Evolutionary conservation across 1,284 basidiomycete species (phyloP), one percentile per base, ranked within the genome.

Genomic region (Apiotrichum veenhuisii): DNA sequence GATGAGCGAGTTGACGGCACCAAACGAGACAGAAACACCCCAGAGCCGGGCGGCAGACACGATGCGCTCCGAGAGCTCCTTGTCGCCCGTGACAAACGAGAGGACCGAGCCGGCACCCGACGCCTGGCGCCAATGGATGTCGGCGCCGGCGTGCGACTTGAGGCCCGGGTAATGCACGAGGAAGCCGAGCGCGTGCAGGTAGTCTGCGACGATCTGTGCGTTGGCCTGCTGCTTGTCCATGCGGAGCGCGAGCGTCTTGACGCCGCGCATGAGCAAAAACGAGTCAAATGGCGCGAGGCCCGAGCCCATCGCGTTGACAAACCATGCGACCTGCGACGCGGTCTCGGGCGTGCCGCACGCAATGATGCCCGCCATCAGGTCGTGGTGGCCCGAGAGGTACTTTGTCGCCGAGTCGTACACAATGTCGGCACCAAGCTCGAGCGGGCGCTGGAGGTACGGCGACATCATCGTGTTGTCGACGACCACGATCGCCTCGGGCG

Each of bases 381-480:
- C 96, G 78, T 99, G 96, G 75, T 99, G 96, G 5, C 96, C 96
- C 52, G 88, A 91, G 50, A 99, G 83, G 76, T 98, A 99, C 78
- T 99, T 99, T 41, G 96, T 98, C 12, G 87, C 96, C 59, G 91
- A 95, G 77, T 99, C 96, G 73, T 98, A 98, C 18, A 97, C 94
- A 51, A 98, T 85, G 72, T 99, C 96, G 46, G 89, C 91, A 27
- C 96, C 96, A 60, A 96, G 87, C 72, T 98, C 92, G 51, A 98
- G 83, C 2, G 96, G 96, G 54, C 94, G 82, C 78, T 97, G 94
- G 20, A 98, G 83, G 77, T 98, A 98, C 12, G 96, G 96, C 70
- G 93, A 97, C 94, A 98, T 97, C 96, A 98, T 98, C 62, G 96
- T 98, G 77, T 99, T 99, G 78, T 99, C 96, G 25, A 94, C 91